Base-by-base conservation (phyloP, 73 alveolate genomes). In the Tetrahymena elliotti region DNA sequence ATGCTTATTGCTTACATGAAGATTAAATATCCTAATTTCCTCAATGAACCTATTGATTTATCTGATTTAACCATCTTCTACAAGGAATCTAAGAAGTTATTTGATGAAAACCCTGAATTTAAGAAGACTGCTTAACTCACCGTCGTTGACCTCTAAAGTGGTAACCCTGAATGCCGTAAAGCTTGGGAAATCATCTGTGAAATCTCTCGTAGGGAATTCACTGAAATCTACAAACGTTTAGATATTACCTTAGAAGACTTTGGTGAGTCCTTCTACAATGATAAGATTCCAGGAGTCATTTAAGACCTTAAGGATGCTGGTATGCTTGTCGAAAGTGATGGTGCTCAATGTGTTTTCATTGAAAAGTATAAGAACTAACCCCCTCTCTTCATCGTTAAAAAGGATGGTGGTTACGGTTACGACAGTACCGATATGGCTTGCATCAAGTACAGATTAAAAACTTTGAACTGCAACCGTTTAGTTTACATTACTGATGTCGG, bases 401-500 rank as follows among this genome's bases (percentile, higher is more conserved):
- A 98, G 3, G 99, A 99, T 96, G 99, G 99, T 16, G 99, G 99
- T 22, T 99, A 95, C 84, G 99, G 99, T 93, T 99, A 99, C 95
- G 99, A 98, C 92, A 95, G 99, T 39, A 99, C 99, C 4, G 99
- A 99, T 94, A 82, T 99, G 96, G 99, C 99, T 13, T 99, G 99
- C 38, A 95, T 98, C 37, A 96, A 97, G 94, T 98, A 98, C 92
- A 96, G 99, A 93, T 37, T 97, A 47, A 93, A 97, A 93, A 98
- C 94, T 0, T 93, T 96, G 96, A 96, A 97, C 93, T 96, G 97
- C 82, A 98, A 98, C 82, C 97, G 99, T 97, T 93, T 99, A 38
- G 97, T 99, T 83, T 98, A 99, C 95, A 98, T 99, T 27, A 98
- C 99, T 39, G 99, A 99, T 95, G 95, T 96, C 24, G 99, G 99